phyloP scores from a whole-genome alignment of 2,329 filamentous ascomycete genomes.

The Pseudofabraea citricarpa region DNA sequence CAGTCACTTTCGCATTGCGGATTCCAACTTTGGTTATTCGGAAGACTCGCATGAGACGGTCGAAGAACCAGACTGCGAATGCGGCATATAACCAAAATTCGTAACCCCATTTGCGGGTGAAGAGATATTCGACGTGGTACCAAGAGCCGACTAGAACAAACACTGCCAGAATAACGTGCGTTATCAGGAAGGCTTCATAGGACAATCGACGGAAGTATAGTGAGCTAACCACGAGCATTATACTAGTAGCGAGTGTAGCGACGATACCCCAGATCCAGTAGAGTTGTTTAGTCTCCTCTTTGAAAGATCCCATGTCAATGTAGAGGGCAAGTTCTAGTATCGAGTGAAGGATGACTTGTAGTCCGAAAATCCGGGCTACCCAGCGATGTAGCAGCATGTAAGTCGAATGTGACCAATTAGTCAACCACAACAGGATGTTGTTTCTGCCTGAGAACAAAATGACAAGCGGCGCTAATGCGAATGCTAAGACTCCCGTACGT shows the following conservation, averaged over 20 bases:
- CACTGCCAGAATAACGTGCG: constrained; percentile 11
- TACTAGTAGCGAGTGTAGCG: constrained; percentile 27
- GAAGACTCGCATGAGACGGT: constrained; percentile 36
- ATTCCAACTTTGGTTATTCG: constrained; percentile 35
- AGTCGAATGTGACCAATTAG: constrained; percentile 44
- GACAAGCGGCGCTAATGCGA: not conserved
- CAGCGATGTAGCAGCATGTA: constrained; percentile 45
- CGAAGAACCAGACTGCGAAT: constrained; percentile 40
- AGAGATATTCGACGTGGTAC: constrained; percentile 33
- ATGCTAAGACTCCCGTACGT: not conserved
- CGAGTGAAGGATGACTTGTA: constrained; percentile 43
- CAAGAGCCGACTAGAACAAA: constrained; percentile 10
- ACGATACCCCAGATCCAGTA: constrained; percentile 42
- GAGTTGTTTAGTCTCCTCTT: constrained; percentile 17
- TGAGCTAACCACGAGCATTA: constrained; percentile 28
- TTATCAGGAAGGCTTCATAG: constrained; percentile 12
- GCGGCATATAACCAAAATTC: constrained; percentile 41
- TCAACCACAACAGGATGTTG: constrained; percentile 33
- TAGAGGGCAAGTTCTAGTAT: constrained; percentile 35
- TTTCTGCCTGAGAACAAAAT: constrained; percentile 17
- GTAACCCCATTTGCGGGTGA: constrained; percentile 31
- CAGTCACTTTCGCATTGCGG: constrained; percentile 9
- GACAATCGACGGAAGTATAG: constrained; percentile 31
- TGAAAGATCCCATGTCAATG: constrained; percentile 23
- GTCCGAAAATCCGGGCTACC: constrained; percentile 38